Percentiles rank a stretch among this genome's conserved stretches.
These are phyloP conservation scores for Penicillium sp. DNA, from an alignment of 2,329 filamentous ascomycete species.

Conservation along the genomic window DNA sequence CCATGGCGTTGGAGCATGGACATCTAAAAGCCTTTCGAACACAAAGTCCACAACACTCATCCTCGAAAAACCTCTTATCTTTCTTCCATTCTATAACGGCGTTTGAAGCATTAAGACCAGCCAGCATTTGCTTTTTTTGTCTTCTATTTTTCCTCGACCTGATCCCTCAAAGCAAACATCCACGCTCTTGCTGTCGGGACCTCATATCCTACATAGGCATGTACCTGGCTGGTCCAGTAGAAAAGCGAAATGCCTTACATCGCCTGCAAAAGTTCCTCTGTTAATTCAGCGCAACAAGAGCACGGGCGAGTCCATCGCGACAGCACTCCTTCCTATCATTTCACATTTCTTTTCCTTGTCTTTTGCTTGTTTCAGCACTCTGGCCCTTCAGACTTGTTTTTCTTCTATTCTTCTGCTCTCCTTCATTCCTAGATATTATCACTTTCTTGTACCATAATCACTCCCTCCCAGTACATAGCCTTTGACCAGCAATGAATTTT, in stretches of 20 bases:
- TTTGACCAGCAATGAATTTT: not conserved
- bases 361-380: slow-evolving; percentile 1
- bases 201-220: slow-evolving; percentile 1
- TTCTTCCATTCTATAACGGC: slow-evolving; percentile 8
- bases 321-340: slow-evolving; percentile 3
- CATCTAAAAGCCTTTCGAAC: slow-evolving; percentile 22
- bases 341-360: not conserved
- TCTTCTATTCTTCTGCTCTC: slow-evolving; percentile 6
- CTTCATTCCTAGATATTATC: slow-evolving; percentile 11
- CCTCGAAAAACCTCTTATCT: slow-evolving; percentile 14
- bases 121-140: slow-evolving; percentile 10
- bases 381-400: not conserved
- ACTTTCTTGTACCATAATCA: slow-evolving; percentile 20
- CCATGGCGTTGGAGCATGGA: slow-evolving; percentile 41
- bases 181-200: not conserved
- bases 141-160: not conserved
- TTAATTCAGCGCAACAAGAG: not conserved
- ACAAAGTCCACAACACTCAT: slow-evolving; percentile 36
- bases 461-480: slow-evolving; percentile 16
- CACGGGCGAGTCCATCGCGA: not conserved
- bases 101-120: slow-evolving; percentile 18
- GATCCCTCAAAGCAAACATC: not conserved
- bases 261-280: slow-evolving; percentile 1
- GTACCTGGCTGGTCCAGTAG: slow-evolving; percentile 17
- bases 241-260: slow-evolving; percentile 1